A percentile compares a stretch with the other conserved stretches of the same genome.
Conservation (phyloP, 2,329 filamentous ascomycete genomes). For the Paraphoma chrysanthemicola region DNA sequence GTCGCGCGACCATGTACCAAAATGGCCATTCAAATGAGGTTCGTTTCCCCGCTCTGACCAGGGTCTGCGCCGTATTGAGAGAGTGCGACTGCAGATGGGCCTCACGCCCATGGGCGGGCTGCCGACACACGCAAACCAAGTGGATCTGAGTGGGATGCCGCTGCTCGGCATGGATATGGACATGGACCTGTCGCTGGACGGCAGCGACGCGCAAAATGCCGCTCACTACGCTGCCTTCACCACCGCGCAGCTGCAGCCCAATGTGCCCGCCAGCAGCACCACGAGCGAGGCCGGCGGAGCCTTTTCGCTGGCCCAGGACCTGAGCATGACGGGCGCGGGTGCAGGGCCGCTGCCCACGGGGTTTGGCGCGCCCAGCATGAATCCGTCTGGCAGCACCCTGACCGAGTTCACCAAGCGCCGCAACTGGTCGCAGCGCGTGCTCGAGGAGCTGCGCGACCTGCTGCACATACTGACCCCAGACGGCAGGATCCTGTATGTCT, state of each 20-base stretch:
- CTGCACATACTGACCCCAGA: constrained; percentile 86
- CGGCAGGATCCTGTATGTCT: constrained; percentile 84
- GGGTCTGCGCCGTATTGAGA: constrained; percentile 25
- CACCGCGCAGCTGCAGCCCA: constrained; percentile 34
- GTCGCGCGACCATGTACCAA: constrained; percentile 46
- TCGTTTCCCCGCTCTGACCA: constrained; percentile 12
- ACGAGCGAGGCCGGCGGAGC: constrained; percentile 27
- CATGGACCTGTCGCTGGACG: constrained; percentile 49
- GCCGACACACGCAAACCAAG: constrained; percentile 29
- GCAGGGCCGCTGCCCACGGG: constrained; percentile 64
- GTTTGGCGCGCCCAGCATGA: constrained; percentile 56
- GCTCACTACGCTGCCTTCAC: constrained; percentile 28
- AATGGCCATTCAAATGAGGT: constrained; percentile 40
- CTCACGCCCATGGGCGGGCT: constrained; percentile 29
- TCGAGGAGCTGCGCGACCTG: constrained; percentile 89
- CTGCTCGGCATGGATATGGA: constrained; percentile 53
- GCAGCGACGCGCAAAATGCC: constrained; percentile 27
- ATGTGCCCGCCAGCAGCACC: constrained; percentile 32
- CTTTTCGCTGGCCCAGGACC: constrained; percentile 30
- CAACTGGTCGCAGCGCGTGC: constrained; percentile 87
- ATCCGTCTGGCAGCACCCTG: constrained; percentile 60
- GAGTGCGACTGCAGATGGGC: constrained; percentile 38
- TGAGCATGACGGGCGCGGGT: constrained; percentile 54
- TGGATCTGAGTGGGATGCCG: constrained; percentile 43
- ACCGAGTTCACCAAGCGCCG: constrained; percentile 71